phyloP scores from a whole-genome alignment of 1,284 basidiomycete genomes.

The Thelephora terrestris region DNA sequence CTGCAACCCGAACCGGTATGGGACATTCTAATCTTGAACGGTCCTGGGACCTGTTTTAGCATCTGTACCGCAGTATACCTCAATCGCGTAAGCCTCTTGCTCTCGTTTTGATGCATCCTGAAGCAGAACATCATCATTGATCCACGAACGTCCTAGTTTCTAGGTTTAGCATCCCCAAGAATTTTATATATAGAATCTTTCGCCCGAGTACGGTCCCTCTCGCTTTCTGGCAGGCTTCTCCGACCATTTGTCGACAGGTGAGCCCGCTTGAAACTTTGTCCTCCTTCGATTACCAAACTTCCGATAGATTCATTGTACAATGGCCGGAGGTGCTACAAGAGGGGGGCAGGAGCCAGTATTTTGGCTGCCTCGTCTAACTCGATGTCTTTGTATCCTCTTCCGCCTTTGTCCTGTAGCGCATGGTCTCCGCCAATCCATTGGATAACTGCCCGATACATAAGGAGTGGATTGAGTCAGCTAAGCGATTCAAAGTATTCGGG shows the following conservation, averaged over 20 bases:
- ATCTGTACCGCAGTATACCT: conserved; percentile 68
- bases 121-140: neutral
- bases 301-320: conserved; percentile 70
- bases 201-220: conserved; percentile 77
- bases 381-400: too few relatives aligned
- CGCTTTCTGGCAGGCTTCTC: conserved; percentile 79
- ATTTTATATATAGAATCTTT: conserved; percentile 93
- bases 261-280: conserved; percentile 15
- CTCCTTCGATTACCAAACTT: conserved; percentile 2
- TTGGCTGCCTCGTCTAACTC: conserved; percentile 54
- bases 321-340: conserved; percentile 58
- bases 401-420: too few relatives aligned
- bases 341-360: conserved; percentile 35
- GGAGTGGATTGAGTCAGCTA: too few relatives aligned
- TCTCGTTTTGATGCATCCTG: conserved; percentile 3
- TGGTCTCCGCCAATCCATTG: too few relatives aligned
- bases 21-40: conserved; percentile 85
- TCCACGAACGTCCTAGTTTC: conserved; percentile 40
- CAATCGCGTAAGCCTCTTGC: conserved; percentile 50
- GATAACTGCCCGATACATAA: too few relatives aligned
- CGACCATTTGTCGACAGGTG: conserved; percentile 76
- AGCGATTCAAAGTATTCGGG: too few relatives aligned
- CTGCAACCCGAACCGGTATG: conserved; percentile 18
- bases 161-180: conserved; percentile 64
- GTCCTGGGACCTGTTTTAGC: conserved; percentile 89